Base-by-base conservation (phyloP, 495 filamentous ascomycete genomes). In the Lindgomyces ingoldianus region DNA sequence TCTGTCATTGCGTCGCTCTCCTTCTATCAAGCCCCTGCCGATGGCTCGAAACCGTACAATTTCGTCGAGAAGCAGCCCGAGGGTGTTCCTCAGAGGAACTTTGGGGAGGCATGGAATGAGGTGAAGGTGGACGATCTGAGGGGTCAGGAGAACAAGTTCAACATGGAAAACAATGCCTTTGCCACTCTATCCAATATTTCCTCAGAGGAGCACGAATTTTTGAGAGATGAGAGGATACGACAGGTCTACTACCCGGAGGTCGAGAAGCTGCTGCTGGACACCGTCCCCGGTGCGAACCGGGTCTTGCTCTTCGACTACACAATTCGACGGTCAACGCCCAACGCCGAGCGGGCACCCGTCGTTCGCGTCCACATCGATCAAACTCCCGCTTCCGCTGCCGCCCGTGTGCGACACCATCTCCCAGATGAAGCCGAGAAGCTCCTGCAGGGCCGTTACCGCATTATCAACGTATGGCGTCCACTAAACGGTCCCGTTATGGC, bases 231-330 rank as follows among this genome's bases (percentile, higher is more conserved):
- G 9, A 78, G 80, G 33, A 88, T 96, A 70, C 71, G 82, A 49
- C 50, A 73, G 14, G 77, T 82, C 61, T 96, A 96, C 81, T 96
- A 96, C 81, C 89, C 91, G 0, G 91, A 95, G 71, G 83, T 93
- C 22, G 84, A 89, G 74, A 60, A 76, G 6, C 78, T 96, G 51
- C 75, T 96, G 0, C 77, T 87, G 1, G 65, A 79, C 19, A 70
- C 82, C 59, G 78, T 91, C 53, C 84, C 86, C 2, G 88, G 86
- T 33, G 80, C 80, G 19, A 78, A 82, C 45, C 76, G 83, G 3
- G 77, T 95, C 30, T 73, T 90, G 60, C 74, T 96, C 68, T 96
- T 96, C 81, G 91, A 96, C 83, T 90, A 96, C 78, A 96, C 91
- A 16, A 85, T 96, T 78, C 89, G 91, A 2, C 85, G 87, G 39